Percentiles rank a stretch among this genome's conserved stretches.
phyloP scores from a whole-genome alignment of 257 asterid genomes.

The Coffea canephora region DNA sequence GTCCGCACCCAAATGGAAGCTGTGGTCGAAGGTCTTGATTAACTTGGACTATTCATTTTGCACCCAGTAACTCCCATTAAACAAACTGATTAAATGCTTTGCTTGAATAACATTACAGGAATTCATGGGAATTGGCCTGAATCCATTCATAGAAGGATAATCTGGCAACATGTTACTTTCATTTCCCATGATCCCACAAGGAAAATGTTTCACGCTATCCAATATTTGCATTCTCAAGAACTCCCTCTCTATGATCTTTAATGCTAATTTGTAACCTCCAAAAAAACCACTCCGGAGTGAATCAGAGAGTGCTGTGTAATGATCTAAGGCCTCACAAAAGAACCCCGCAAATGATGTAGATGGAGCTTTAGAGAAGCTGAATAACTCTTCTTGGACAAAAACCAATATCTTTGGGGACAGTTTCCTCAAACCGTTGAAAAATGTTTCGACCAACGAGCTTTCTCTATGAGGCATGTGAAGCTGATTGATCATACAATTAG shows the following conservation, averaged over 20 bases:
- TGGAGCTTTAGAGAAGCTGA: conserved; percentile 18
- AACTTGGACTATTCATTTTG: conserved; percentile 32
- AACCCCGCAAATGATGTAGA: conserved; percentile 31
- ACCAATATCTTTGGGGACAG: conserved; percentile 32
- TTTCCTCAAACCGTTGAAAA: conserved; percentile 34
- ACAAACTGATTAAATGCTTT: conserved; percentile 34
- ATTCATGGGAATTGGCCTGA: conserved; percentile 34
- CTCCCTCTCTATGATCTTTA: conserved; percentile 32
- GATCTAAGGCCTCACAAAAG: conserved; percentile 35
- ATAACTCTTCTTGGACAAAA: conserved; percentile 38
- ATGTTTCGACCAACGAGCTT: conserved; percentile 21
- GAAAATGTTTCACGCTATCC: conserved; percentile 30
- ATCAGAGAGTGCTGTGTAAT: conserved; percentile 34
- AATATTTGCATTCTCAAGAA: conserved; percentile 27
- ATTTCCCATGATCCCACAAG: conserved; percentile 12
- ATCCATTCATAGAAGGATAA: conserved; percentile 25
- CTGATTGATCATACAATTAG: conserved; percentile 41
- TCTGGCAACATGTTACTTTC: conserved; percentile 10
- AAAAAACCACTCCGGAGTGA: conserved; percentile 31
- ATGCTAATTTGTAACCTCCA: conserved; percentile 27
- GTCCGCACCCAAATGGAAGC: conserved; percentile 43
- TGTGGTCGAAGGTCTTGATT: conserved; percentile 34
- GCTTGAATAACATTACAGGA: conserved; percentile 42
- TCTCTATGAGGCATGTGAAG: conserved; percentile 36
- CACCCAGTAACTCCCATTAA: conserved; percentile 39